Evolutionary conservation across 1,139 yeast genomes (phyloP), one percentile per base, ranked within the genome.

Genomic region (Kodamaea arcana): DNA sequence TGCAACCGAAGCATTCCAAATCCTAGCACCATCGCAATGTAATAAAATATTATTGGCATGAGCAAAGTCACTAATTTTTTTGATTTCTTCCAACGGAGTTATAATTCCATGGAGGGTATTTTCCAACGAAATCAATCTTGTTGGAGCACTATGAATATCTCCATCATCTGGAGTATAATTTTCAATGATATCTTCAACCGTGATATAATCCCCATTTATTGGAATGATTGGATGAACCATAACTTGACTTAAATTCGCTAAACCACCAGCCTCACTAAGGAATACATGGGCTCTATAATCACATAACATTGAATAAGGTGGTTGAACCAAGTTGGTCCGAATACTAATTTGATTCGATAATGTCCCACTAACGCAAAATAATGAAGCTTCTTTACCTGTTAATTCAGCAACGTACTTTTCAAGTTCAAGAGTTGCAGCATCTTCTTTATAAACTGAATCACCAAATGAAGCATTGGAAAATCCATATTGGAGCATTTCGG

Each of bases 381-480:
- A 58, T 16, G 87, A 96, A 3, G 90, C 85, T 48, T 80, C 87
- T 54, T 83, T 86, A 27, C 95, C 96, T 9, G 94, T 73, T 36
- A 88, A 51, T 30, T 67, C 63, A 20, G 86, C 82, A 40, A 90
- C 80, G 42, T 76, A 74, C 15, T 58, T 54, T 56, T 88, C 95
- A 34, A 90, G 65, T 26, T 66, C 71, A 29, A 70, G 61, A 14
- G 96, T 87, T 44, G 78, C 75, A 18, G 63, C 63, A 56, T 90
- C 97, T 59, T 90, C 97, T 44, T 79, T 75, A 61, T 88, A 88
- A 20, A 90, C 97, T 3, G 94, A 78, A 54, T 90, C 97, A 33
- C 97, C 97, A 28, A 48, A 76, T 4, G 92, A 66, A 28, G 87
- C 80, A 21, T 67, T 54, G 17, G 42, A 31, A 26, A 51, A 43